Conservation (phyloP, 352 stramenopile genomes). For the Phytophthora hibernalis region DNA sequence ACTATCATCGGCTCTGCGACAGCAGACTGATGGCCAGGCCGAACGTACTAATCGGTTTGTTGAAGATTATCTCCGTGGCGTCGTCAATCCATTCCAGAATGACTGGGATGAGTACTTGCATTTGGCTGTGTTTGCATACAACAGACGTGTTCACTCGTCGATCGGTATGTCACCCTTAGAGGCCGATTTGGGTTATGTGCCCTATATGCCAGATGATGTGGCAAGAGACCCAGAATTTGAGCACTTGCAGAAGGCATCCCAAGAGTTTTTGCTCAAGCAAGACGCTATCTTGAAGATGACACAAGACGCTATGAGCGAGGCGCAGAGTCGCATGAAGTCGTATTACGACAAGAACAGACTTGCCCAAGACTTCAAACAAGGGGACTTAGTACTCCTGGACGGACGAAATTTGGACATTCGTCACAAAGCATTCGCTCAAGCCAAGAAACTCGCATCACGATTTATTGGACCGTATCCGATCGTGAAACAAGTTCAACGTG, state of each 20-base stretch:
- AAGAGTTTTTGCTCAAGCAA: slow-evolving; percentile 4
- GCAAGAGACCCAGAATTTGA: too few relatives aligned
- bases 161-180: slow-evolving; percentile 25
- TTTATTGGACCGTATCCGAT: slow-evolving; percentile 13
- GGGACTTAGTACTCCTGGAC: slow-evolving; percentile 14
- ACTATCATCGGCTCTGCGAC: too few relatives aligned
- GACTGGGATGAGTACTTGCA: slow-evolving; percentile 29
- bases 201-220: slow-evolving; percentile 21
- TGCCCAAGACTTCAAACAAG: slow-evolving; percentile 14
- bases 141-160: slow-evolving; percentile 9
- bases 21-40: too few relatives aligned
- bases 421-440: slow-evolving; percentile 4
- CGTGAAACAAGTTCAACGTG: background rate
- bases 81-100: too few relatives aligned
- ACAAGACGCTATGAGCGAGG: slow-evolving; percentile 17
- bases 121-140: slow-evolving; percentile 31
- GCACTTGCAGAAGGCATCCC: too few relatives aligned
- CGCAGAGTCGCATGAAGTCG: slow-evolving; percentile 9
- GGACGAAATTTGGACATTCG: slow-evolving; percentile 16
- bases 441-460: slow-evolving; percentile 7
- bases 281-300: background rate
- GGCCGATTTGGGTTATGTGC: slow-evolving; percentile 23
- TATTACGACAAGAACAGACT: slow-evolving; percentile 23
- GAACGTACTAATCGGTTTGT: too few relatives aligned
- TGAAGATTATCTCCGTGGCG: too few relatives aligned